Base-by-base conservation (phyloP, 352 stramenopile species). In the Phytophthora chlamydospora region DNA sequence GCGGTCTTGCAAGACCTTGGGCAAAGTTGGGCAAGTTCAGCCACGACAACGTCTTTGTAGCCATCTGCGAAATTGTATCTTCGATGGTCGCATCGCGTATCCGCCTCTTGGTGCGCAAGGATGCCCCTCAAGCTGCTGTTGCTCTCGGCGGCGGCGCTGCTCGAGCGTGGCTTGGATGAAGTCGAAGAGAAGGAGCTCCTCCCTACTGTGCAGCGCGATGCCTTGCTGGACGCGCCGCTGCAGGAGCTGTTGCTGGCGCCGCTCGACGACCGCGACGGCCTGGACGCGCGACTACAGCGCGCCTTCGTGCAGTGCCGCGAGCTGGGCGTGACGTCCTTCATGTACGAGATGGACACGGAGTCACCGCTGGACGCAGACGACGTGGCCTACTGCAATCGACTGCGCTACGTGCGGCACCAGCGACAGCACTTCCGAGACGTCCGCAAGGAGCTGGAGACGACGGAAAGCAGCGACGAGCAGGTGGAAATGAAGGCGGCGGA, bases 331-430 rank as follows among this genome's bases (percentile, higher is more conserved):
- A 58, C 59, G 17, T 61, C 63, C 12, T 50, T 73, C 39, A 57
- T 56, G 35, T 59, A 73, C 19, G 55, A 65, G 24, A 32, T 32
- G 35, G 36, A 13, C 13, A 16, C 2, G 17, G 45, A 73, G 35
- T 13, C 40, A 14, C 3, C 39, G 11, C 50, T 63, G 50, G 57
- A 59, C 17, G 56, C 45, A 19, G 17, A 41, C 21, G 59, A 71
- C 32, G 46, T 54, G 19, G 39, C 11, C 41, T 80, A 78, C 53
- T 91, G 83, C 63, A 66, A 73, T 31, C 66, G 68, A 14, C 51
- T 84, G 39, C 80, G 81, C 36, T 90, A 88, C 50, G 72, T 84
- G 42, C 72, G 75, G 4, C 68, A 80, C 49, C 43, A 75, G 14
- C 73, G 80, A 0, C 66, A 82, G 52, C 68, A 62, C 43, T 65